Evolutionary conservation across 2,329 filamentous ascomycete genomes (phyloP).

Genomic region (Diaporthe citrichinensis): DNA sequence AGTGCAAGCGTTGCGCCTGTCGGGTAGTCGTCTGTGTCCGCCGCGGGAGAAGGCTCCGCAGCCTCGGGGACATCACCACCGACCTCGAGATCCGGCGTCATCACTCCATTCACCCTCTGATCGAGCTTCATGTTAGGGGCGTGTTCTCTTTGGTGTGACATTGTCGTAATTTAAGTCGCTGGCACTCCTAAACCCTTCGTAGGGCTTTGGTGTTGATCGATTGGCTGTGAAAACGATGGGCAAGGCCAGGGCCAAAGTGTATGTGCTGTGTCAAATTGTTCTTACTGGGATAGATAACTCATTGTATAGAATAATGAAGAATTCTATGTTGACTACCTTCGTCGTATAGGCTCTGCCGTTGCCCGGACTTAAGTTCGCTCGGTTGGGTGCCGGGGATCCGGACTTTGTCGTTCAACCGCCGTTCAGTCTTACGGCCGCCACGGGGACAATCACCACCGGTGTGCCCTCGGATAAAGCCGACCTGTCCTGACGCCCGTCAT

Average conservation of each 20-base stretch:
- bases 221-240: neutral
- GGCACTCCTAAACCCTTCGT: no score
- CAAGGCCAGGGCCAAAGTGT: no score
- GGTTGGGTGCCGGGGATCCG: neutral
- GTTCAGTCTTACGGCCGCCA: neutral
- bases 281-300: neutral
- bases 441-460: neutral
- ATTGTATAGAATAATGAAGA: neutral
- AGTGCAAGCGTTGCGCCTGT: slow-evolving; percentile 1
- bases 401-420: neutral
- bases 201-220: no score
- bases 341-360: neutral
- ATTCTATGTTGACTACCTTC: neutral
- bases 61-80: neutral
- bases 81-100: neutral
- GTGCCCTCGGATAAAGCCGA: no score
- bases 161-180: no score
- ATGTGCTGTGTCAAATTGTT: neutral
- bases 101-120: neutral
- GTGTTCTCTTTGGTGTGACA: neutral
- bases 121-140: neutral
- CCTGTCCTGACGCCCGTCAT: no score
- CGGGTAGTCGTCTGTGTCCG: slow-evolving; percentile 1
- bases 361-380: neutral
- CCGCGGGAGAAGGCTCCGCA: neutral